Conservation (phyloP, 2,329 filamentous ascomycete species). For the Pseudocercospora cruenta region DNA sequence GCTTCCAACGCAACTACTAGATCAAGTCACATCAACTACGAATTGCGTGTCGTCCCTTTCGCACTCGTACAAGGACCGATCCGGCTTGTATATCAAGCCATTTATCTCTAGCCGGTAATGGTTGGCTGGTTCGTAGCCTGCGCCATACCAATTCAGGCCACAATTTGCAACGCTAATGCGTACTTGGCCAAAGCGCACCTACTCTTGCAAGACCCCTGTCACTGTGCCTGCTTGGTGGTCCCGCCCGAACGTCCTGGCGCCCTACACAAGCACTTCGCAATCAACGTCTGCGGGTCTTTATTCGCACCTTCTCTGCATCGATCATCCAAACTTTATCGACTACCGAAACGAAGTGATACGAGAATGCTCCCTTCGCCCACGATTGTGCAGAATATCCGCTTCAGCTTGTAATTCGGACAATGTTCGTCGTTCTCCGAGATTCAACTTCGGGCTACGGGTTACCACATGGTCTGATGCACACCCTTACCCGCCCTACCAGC, state of each 20-base stretch:
- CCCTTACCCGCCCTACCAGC: background rate
- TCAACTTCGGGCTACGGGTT: background rate
- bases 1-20: background rate
- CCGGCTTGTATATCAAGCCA: background rate
- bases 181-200: background rate
- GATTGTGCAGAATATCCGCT: background rate
- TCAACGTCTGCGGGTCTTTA: background rate
- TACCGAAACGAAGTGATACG: background rate
- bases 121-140: background rate
- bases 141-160: background rate
- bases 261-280: background rate
- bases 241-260: background rate
- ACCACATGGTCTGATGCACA: background rate
- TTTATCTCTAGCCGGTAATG: background rate
- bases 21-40: background rate
- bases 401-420: background rate
- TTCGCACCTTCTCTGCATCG: background rate
- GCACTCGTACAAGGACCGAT: background rate
- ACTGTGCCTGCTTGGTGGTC: background rate
- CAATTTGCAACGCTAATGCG: background rate
- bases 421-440: background rate
- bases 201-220: background rate
- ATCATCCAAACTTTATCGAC: background rate
- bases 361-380: background rate
- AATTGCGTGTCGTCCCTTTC: background rate